These are phyloP conservation scores for Termitomyces sp. DNA, from an alignment of 768 basidiomycete genomes.

Conservation along the genomic window DNA sequence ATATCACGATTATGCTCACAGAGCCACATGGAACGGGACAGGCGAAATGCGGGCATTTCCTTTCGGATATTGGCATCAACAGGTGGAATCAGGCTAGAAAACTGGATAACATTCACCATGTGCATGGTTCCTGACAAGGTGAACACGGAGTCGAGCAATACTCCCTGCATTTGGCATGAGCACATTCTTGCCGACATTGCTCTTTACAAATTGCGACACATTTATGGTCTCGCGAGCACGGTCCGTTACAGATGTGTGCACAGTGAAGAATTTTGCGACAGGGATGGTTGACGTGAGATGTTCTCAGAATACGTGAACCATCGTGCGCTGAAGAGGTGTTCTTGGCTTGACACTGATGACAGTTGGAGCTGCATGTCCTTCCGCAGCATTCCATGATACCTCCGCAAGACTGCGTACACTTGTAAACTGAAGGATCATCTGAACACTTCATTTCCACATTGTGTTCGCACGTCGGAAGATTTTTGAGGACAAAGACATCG, in stretches of 20 bases:
- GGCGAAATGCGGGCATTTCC: conserved; percentile 48
- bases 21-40: conserved; percentile 70
- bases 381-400: conserved; percentile 50
- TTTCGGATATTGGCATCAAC: conserved; percentile 16
- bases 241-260: conserved; percentile 45
- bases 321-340: conserved; percentile 6
- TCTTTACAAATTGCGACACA: conserved; percentile 44
- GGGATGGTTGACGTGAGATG: conserved; percentile 37
- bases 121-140: conserved; percentile 60
- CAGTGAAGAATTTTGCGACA: conserved; percentile 55
- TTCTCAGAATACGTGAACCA: conserved; percentile 20
- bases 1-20: conserved; percentile 35
- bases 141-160: conserved; percentile 53
- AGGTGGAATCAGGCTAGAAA: background rate
- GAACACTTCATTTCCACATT: conserved; percentile 42
- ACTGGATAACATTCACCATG: conserved; percentile 33
- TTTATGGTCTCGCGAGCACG: conserved; percentile 47
- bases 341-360: conserved; percentile 43
- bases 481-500: conserved; percentile 35
- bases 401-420: conserved; percentile 40
- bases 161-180: conserved; percentile 44
- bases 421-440: conserved; percentile 31
- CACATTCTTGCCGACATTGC: conserved; percentile 50
- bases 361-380: conserved; percentile 43
- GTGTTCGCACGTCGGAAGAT: conserved; percentile 54